phyloP scores from a whole-genome alignment of 2,329 filamentous ascomycete genomes.

The Phialemonium atrogriseum region DNA sequence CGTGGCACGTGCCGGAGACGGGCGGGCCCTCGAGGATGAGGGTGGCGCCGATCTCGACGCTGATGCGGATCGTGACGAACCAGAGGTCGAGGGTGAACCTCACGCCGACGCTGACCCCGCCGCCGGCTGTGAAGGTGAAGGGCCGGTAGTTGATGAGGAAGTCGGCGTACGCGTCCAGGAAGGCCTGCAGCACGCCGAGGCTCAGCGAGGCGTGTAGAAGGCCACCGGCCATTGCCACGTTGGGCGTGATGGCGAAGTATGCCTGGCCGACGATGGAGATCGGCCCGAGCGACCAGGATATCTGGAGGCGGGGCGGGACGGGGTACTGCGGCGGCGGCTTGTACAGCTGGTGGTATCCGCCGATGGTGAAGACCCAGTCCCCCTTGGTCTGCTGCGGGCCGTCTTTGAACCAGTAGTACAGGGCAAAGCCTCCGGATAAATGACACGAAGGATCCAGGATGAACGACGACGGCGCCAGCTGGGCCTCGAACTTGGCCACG shows the following conservation, averaged over 20 bases:
- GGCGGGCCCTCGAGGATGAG: conserved; percentile 10
- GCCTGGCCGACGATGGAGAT: conserved; percentile 23
- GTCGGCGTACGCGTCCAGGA: conserved; percentile 29
- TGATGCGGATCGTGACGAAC: conserved; percentile 10
- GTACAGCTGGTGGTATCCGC: conserved; percentile 26
- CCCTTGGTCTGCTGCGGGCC: conserved; percentile 10
- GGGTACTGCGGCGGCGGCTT: conserved; percentile 21
- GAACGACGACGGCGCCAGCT: conserved; percentile 25
- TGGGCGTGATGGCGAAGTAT: conserved; percentile 30
- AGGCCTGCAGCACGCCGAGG: conserved; percentile 26
- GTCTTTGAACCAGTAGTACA: conserved; percentile 11
- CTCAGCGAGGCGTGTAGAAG: conserved; percentile 12
- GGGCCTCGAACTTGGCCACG: conserved; percentile 20
- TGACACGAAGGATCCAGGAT: conserved; percentile 24
- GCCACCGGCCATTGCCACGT: conserved; percentile 25
- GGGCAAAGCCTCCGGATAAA: conserved; percentile 26
- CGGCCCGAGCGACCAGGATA: conserved; percentile 16
- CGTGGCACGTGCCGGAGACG: conserved; percentile 12
- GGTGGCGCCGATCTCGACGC: conserved; percentile 9
- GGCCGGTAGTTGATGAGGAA: conserved; percentile 30
- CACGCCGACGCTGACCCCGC: conserved; percentile 16
- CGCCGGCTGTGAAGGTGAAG: conserved; percentile 18
- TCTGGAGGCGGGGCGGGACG: conserved; percentile 18
- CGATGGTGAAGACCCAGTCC: conserved; percentile 29
- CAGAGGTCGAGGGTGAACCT: conserved; percentile 8